Conservation (phyloP, 2,329 filamentous ascomycete genomes). For the Claviceps humidiphila region DNA sequence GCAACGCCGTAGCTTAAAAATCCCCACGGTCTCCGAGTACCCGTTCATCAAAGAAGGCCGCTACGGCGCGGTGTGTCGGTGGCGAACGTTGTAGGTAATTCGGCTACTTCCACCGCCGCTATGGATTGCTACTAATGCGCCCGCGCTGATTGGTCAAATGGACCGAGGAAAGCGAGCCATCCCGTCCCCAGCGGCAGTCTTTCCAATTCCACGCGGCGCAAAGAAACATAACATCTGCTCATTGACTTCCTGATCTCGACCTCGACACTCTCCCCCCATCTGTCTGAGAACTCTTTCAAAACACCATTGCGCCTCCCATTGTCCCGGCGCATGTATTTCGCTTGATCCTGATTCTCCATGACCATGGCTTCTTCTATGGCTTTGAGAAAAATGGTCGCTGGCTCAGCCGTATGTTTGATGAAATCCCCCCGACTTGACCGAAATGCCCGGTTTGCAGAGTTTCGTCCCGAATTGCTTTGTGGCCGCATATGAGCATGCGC, state of each 20-base stretch:
- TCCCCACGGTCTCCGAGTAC: not conserved
- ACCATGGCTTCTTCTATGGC: constrained; percentile 51
- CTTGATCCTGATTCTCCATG: constrained; percentile 16
- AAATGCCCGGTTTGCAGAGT: not conserved
- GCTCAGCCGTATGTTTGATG: constrained; percentile 37
- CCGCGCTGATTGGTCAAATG: constrained; percentile 20
- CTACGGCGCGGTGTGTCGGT: not conserved
- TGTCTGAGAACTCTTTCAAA: not conserved
- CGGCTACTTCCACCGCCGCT: constrained; percentile 4
- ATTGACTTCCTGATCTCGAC: not conserved
- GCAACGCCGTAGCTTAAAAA: not conserved
- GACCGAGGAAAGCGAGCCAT: constrained; percentile 17
- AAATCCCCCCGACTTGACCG: constrained; percentile 4
- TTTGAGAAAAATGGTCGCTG: constrained; percentile 45
- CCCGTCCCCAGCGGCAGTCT: not conserved
- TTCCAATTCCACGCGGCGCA: constrained; percentile 3
- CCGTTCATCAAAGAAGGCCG: too few relatives aligned
- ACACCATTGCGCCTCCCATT: constrained; percentile 5
- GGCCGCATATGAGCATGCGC: not conserved
- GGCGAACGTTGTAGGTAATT: not conserved
- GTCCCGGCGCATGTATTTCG: constrained; percentile 18
- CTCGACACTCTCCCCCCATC: not conserved
- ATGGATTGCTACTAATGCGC: constrained; percentile 7
- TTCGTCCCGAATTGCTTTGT: not conserved
- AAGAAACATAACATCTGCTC: constrained; percentile 2